These are phyloP conservation scores for Pseudocercospora pini-densiflorae DNA, from an alignment of 2,329 filamentous ascomycete genomes.

Conservation along the genomic window DNA sequence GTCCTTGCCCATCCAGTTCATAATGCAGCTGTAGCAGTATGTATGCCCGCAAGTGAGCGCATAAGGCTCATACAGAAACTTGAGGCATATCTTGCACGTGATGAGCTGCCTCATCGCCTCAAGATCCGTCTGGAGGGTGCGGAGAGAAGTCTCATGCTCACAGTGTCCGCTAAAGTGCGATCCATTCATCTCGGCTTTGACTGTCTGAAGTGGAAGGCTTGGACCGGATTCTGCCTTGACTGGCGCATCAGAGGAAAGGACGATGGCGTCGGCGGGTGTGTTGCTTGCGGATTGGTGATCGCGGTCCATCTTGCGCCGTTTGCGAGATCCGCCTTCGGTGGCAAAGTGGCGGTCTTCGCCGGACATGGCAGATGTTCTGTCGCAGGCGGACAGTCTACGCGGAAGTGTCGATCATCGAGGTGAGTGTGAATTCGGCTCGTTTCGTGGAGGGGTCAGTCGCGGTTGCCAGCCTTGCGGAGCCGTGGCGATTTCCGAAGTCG, in stretches of 20 bases:
- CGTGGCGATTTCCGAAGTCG: not conserved
- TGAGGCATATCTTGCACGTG: conserved; percentile 71
- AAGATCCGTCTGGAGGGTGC: conserved; percentile 54
- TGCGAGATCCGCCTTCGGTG: conserved; percentile 30
- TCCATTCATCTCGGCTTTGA: not conserved
- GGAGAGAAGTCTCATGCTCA: conserved; percentile 33
- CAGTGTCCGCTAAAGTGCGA: conserved; percentile 15
- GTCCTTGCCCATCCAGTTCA: conserved; percentile 58
- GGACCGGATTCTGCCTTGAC: conserved; percentile 12
- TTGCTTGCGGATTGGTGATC: conserved; percentile 21
- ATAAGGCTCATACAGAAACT: conserved; percentile 71
- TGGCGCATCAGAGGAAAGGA: conserved; percentile 16
- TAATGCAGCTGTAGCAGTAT: conserved; percentile 66
- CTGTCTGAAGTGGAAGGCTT: conserved; percentile 9
- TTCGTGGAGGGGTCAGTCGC: not conserved
- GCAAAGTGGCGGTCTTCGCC: conserved; percentile 22
- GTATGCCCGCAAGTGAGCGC: conserved; percentile 71
- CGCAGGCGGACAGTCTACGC: not conserved
- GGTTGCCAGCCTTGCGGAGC: not conserved
- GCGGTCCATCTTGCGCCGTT: conserved; percentile 31
- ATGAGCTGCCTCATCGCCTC: conserved; percentile 64
- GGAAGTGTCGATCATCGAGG: not conserved
- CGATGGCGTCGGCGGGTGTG: conserved; percentile 16
- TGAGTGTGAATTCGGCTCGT: not conserved
- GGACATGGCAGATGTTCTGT: conserved; percentile 15